phyloP scores from a whole-genome alignment of 73 alveolate genomes.

The Stentor roeselii region DNA sequence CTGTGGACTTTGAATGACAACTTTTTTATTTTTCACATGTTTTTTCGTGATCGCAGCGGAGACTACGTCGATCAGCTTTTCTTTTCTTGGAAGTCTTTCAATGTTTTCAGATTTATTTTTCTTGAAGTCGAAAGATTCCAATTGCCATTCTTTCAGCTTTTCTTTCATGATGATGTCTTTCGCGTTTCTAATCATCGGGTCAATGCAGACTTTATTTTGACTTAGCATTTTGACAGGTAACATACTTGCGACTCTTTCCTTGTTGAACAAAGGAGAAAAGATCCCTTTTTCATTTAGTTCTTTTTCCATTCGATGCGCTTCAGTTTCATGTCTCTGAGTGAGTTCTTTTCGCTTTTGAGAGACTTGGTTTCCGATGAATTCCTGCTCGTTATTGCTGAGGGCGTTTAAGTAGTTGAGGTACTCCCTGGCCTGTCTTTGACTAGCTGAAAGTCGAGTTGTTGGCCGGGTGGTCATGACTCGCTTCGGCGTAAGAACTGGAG shows the following conservation, averaged over 20 bases:
- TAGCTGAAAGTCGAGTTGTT: neutral
- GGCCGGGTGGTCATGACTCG: neutral
- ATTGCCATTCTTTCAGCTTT: conserved; percentile 3
- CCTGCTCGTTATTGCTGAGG: neutral
- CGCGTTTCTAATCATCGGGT: conserved; percentile 18
- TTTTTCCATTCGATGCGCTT: neutral
- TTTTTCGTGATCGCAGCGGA: neutral
- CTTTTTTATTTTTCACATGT: neutral
- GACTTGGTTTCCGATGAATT: neutral
- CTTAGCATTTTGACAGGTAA: neutral
- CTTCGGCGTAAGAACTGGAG: neutral
- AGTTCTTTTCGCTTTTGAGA: neutral
- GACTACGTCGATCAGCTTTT: neutral
- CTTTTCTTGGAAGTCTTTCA: neutral
- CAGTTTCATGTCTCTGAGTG: neutral
- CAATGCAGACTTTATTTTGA: neutral
- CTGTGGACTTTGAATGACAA: neutral
- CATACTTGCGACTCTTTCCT: neutral
- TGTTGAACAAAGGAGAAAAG: neutral
- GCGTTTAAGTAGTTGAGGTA: conserved; percentile 7
- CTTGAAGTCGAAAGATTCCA: neutral
- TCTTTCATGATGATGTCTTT: neutral
- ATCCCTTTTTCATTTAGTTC: neutral
- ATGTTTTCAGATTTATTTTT: neutral
- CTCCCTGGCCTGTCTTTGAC: conserved; percentile 21